A percentile compares a stretch with the other conserved stretches of the same genome.
These are phyloP conservation scores for Curvularia hawaiiensis DNA, from an alignment of 2,329 filamentous ascomycete genomes.

Conservation along the genomic window DNA sequence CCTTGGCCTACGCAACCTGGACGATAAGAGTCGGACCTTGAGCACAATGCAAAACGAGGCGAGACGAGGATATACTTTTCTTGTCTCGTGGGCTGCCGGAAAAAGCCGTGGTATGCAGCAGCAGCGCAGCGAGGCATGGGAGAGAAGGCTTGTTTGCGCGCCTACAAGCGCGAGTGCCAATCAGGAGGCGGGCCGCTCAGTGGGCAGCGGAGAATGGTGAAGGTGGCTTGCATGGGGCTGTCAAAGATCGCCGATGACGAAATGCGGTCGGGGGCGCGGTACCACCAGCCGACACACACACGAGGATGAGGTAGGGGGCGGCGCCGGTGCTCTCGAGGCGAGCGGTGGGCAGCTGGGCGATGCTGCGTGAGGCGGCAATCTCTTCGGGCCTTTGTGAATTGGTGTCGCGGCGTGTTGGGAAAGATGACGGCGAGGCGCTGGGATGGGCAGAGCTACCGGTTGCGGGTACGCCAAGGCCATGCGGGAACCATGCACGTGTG, in stretches of 20 bases:
- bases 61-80: slow-evolving; percentile 3
- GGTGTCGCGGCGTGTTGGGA: neutral
- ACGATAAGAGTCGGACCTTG: slow-evolving; percentile 7
- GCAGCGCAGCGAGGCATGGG: neutral
- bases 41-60: slow-evolving; percentile 1
- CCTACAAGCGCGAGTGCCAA: slow-evolving; percentile 13
- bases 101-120: slow-evolving; percentile 8
- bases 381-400: neutral
- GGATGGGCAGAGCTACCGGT: neutral
- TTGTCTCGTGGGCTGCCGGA: neutral
- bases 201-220: neutral
- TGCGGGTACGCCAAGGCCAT: neutral
- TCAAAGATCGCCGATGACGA: slow-evolving; percentile 11
- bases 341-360: neutral
- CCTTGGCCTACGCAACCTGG: neutral
- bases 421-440: neutral
- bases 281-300: neutral
- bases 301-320: neutral
- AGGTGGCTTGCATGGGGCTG: slow-evolving; percentile 12
- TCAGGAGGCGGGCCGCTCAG: neutral
- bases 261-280: slow-evolving; percentile 5
- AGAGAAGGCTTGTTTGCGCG: too few relatives aligned
- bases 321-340: neutral
- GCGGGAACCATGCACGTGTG: neutral
- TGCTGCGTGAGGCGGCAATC: neutral